These are phyloP conservation scores for Pseudogymnoascus sp. DNA, from an alignment of 2,329 filamentous ascomycete species.

Conservation along the genomic window DNA sequence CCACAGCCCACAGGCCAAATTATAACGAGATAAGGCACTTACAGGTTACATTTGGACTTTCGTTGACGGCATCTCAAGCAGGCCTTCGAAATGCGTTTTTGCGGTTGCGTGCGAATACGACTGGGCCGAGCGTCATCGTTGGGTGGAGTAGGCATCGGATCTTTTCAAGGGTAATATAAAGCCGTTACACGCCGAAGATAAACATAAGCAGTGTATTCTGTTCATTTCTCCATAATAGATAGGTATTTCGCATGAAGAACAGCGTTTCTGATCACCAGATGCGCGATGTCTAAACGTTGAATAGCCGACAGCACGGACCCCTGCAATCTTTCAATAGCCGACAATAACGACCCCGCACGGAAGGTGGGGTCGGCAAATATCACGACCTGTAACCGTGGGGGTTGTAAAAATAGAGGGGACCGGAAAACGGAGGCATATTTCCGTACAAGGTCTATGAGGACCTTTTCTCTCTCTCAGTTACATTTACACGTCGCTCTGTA, in stretches of 20 bases:
- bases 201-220: background rate
- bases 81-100: slow-evolving; percentile 23
- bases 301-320: background rate
- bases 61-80: slow-evolving; percentile 24
- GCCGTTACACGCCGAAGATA: background rate
- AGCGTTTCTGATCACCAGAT: background rate
- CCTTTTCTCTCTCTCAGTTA: background rate
- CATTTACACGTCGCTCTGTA: background rate
- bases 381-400: background rate
- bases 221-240: background rate
- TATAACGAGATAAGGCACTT: slow-evolving; percentile 13
- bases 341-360: background rate
- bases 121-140: background rate
- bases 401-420: background rate
- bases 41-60: slow-evolving; percentile 25
- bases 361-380: background rate
- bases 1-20: background rate
- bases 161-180: background rate
- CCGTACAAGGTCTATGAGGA: background rate
- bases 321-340: background rate
- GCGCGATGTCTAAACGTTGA: background rate
- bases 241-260: background rate
- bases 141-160: background rate
- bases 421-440: background rate
- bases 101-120: background rate